Evolutionary conservation across 176 grass and related monocot genomes (phyloP).

Genomic region (Areca catechu): DNA sequence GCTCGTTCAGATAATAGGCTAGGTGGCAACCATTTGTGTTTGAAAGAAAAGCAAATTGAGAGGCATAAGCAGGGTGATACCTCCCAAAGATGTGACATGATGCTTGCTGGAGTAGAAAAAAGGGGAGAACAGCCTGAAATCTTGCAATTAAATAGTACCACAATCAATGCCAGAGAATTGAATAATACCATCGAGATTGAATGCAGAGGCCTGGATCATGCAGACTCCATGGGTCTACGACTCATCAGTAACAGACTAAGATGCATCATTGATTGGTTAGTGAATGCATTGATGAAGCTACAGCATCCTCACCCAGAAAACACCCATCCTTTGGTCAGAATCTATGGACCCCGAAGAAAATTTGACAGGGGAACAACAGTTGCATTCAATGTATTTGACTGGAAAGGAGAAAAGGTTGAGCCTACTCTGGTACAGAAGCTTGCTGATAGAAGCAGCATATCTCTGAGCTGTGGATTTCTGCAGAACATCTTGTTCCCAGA

Average conservation of each 20-base stretch:
- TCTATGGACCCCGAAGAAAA: slow-evolving; percentile 74
- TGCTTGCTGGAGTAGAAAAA: neutral
- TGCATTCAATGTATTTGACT: slow-evolving; percentile 91
- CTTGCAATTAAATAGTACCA: neutral
- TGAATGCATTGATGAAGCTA: slow-evolving; percentile 66
- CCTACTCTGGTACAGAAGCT: slow-evolving; percentile 81
- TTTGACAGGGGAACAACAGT: slow-evolving; percentile 65
- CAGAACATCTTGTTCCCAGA: slow-evolving; percentile 65
- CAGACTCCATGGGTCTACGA: slow-evolving; percentile 57
- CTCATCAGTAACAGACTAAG: slow-evolving; percentile 61
- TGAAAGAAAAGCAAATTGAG: slow-evolving; percentile 12
- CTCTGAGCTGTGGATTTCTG: slow-evolving; percentile 66
- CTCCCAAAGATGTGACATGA: neutral
- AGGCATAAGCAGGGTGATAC: neutral
- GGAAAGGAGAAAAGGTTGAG: slow-evolving; percentile 71
- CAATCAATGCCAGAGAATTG: neutral
- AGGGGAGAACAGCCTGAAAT: neutral
- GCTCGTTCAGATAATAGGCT: neutral
- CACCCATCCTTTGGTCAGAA: slow-evolving; percentile 40
- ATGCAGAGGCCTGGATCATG: slow-evolving; percentile 77
- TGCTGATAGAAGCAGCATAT: slow-evolving; percentile 73
- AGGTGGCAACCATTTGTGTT: neutral
- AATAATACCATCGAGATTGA: slow-evolving; percentile 33
- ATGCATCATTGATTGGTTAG: slow-evolving; percentile 81
- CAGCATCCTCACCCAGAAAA: slow-evolving; percentile 45